These are phyloP conservation scores for Hemileccinum impolitum DNA, from an alignment of 768 basidiomycete genomes.

Conservation along the genomic window DNA sequence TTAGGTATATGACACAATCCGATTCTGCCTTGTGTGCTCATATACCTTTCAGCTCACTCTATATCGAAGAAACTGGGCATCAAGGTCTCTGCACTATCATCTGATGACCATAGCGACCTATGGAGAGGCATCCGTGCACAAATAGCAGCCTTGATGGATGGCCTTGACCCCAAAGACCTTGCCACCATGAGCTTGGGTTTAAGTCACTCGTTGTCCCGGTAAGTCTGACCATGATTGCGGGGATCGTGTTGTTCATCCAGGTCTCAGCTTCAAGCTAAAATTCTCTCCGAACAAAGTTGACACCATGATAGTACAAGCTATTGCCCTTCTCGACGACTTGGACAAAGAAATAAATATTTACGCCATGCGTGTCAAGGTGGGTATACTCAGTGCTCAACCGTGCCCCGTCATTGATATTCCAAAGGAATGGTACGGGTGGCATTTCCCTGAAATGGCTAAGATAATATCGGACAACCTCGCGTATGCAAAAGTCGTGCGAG, in stretches of 20 bases:
- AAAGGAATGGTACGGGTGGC: constrained; percentile 99
- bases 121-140: constrained; percentile 96
- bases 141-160: constrained; percentile 81
- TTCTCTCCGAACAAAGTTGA: constrained; percentile 99
- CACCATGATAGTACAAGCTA: constrained; percentile 99
- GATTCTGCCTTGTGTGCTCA: constrained; percentile 6
- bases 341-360: constrained; percentile 99
- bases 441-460: constrained; percentile 99
- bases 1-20: constrained; percentile 59
- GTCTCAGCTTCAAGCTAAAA: constrained; percentile 90
- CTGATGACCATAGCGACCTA: constrained; percentile 67
- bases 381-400: constrained; percentile 11
- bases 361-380: constrained; percentile 96
- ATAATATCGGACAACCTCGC: constrained; percentile 97
- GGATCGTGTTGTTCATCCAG: constrained; percentile 6
- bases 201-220: constrained; percentile 95
- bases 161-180: constrained; percentile 88
- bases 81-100: constrained; percentile 64
- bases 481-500: constrained; percentile 89
- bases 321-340: constrained; percentile 94
- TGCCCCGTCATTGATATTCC: constrained; percentile 1
- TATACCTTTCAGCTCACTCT: constrained; percentile 54
- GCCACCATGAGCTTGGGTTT: constrained; percentile 98
- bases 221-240: constrained; percentile 16
- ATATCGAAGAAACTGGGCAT: constrained; percentile 95